Percentiles rank a stretch among this genome's conserved stretches.
phyloP scores from a whole-genome alignment of 2,329 filamentous ascomycete genomes.

The Boeremia lycopersici region DNA sequence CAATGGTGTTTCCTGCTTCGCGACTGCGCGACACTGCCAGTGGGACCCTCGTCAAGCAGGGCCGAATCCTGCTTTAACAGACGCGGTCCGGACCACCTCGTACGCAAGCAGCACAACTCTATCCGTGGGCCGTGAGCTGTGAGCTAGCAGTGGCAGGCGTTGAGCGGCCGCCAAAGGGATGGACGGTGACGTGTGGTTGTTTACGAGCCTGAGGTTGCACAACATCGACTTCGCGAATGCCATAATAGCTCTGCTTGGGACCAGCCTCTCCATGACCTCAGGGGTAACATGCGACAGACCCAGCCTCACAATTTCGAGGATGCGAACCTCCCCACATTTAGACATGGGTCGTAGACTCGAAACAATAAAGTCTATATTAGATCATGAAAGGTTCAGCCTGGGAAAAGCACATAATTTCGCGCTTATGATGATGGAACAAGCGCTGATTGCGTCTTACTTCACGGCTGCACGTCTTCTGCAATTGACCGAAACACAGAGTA shows the following conservation, averaged over 20 bases:
- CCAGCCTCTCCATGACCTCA: constrained; percentile 7
- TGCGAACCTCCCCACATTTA: constrained; percentile 12
- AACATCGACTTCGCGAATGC: constrained; percentile 6
- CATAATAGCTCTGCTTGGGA: neutral
- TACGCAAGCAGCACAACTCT: constrained; percentile 2
- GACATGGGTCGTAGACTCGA: constrained; percentile 12
- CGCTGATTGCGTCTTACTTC: neutral
- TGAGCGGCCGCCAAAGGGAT: constrained; percentile 6
- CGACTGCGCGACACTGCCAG: constrained; percentile 10
- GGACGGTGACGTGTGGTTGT: neutral
- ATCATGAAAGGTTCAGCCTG: neutral
- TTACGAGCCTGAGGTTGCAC: constrained; percentile 5
- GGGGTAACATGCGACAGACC: constrained; percentile 6
- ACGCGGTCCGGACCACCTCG: constrained; percentile 9
- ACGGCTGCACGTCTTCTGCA: no score
- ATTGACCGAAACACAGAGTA: no score
- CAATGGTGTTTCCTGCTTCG: constrained; percentile 12
- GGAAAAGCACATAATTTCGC: neutral
- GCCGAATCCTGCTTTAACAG: constrained; percentile 14
- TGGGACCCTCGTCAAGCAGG: constrained; percentile 5
- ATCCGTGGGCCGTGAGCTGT: neutral
- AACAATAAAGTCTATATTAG: constrained; percentile 4
- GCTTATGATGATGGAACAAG: neutral
- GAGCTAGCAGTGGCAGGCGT: constrained; percentile 11
- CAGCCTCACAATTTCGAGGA: constrained; percentile 19